Evolutionary conservation across 1,284 basidiomycete genomes (phyloP).

Genomic region (Calocybe gambosa): DNA sequence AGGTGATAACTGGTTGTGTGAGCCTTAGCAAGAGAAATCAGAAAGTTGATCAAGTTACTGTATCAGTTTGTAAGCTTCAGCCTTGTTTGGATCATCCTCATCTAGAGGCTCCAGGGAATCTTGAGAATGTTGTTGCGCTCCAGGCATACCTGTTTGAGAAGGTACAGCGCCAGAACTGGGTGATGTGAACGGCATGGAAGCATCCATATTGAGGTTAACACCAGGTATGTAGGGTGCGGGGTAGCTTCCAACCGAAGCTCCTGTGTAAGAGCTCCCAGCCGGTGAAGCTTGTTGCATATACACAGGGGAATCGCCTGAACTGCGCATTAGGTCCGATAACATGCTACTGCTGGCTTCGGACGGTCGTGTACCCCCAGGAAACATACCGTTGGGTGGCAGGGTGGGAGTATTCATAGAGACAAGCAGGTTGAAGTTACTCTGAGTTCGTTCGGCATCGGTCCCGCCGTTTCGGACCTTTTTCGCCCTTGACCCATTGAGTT

Average conservation of each 20-base stretch:
- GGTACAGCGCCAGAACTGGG: slow-evolving; percentile 13
- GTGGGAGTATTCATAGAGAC: slow-evolving; percentile 42
- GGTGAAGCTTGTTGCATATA: slow-evolving; percentile 46
- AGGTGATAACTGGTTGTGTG: slow-evolving; percentile 63
- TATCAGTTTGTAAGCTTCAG: slow-evolving; percentile 79
- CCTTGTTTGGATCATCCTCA: slow-evolving; percentile 60
- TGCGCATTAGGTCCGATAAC: slow-evolving; percentile 59
- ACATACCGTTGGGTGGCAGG: slow-evolving; percentile 29
- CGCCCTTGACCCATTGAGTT: slow-evolving; percentile 29
- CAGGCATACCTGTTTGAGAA: slow-evolving; percentile 19
- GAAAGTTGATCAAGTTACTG: slow-evolving; percentile 34
- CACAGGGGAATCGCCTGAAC: slow-evolving; percentile 52
- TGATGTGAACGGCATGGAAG: slow-evolving; percentile 39
- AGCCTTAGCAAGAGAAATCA: slow-evolving; percentile 1
- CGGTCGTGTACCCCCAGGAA: slow-evolving; percentile 28
- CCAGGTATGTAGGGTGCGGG: slow-evolving; percentile 51
- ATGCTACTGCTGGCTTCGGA: slow-evolving; percentile 40
- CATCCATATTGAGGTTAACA: slow-evolving; percentile 51
- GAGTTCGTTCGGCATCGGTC: slow-evolving; percentile 34
- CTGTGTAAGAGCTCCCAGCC: slow-evolving; percentile 28
- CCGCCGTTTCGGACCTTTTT: slow-evolving; percentile 52
- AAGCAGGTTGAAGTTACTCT: slow-evolving; percentile 49
- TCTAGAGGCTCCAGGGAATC: slow-evolving; percentile 36
- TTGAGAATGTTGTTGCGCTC: slow-evolving; percentile 18
- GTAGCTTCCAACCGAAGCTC: slow-evolving; percentile 36